Conservation (phyloP, 2,329 filamentous ascomycete species). For the Camptophora hylomeconis region DNA sequence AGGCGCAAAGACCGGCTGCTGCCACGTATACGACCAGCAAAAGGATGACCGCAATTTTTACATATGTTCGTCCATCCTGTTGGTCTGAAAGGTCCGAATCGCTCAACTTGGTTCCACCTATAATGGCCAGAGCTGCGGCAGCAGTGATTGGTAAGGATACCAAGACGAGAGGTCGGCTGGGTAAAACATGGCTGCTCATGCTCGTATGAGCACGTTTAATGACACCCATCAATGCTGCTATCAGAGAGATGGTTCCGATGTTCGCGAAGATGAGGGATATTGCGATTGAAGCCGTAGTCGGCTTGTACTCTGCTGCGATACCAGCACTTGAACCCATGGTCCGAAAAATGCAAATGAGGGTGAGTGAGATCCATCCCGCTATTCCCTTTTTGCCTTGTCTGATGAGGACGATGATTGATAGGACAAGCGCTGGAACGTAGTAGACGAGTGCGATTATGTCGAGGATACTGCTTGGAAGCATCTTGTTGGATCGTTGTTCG, state of each 20-base stretch:
- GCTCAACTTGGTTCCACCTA: slow-evolving; percentile 30
- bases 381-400: slow-evolving; percentile 29
- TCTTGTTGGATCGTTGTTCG: no score
- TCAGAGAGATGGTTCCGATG: slow-evolving; percentile 37
- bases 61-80: slow-evolving; percentile 22
- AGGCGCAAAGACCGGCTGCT: slow-evolving; percentile 22
- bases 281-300: slow-evolving; percentile 25
- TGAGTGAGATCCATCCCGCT: slow-evolving; percentile 41
- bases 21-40: slow-evolving; percentile 30
- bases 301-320: slow-evolving; percentile 35
- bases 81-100: slow-evolving; percentile 18
- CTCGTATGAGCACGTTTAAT: slow-evolving; percentile 23
- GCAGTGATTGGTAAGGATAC: slow-evolving; percentile 21
- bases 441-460: slow-evolving; percentile 23
- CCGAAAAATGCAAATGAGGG: slow-evolving; percentile 39
- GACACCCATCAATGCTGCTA: slow-evolving; percentile 34
- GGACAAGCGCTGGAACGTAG: slow-evolving; percentile 23
- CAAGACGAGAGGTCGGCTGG: slow-evolving; percentile 18
- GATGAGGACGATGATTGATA: slow-evolving; percentile 20
- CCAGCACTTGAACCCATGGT: slow-evolving; percentile 38
- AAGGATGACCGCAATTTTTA: slow-evolving; percentile 31
- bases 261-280: slow-evolving; percentile 32
- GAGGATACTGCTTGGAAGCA: slow-evolving; percentile 10
- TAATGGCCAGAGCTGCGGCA: slow-evolving; percentile 27
- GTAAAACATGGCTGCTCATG: slow-evolving; percentile 13